phyloP scores from a whole-genome alignment of 1,284 basidiomycete genomes.

The Cryptococcus sp. region DNA sequence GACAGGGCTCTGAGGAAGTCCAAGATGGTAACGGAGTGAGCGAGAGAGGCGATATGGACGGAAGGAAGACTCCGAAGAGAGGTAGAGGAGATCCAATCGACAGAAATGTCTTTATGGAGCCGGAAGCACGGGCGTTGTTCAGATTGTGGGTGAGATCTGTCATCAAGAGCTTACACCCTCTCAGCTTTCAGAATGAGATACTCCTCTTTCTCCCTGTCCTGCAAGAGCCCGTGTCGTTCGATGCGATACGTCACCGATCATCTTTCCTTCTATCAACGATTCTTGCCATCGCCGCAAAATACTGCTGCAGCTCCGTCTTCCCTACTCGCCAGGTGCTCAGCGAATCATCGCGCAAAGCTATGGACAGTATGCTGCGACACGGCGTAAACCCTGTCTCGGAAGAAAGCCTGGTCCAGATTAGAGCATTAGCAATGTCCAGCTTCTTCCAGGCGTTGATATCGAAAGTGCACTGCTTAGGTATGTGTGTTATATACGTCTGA shows the following conservation, averaged over 20 bases:
- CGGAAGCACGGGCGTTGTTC: constrained; percentile 18
- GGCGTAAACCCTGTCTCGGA: constrained; percentile 10
- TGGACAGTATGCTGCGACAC: constrained; percentile 1
- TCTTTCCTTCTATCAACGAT: constrained; percentile 26
- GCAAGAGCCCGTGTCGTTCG: constrained; percentile 25
- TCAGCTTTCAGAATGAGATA: constrained; percentile 22
- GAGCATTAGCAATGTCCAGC: constrained; percentile 21
- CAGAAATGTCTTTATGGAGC: constrained; percentile 16
- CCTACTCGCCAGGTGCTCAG: not conserved
- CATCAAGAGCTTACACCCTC: constrained; percentile 1
- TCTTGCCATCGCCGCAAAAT: constrained; percentile 26
- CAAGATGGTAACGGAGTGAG: not conserved
- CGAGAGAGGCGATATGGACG: not conserved
- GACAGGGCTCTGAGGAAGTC: constrained; percentile 1
- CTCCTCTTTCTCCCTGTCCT: constrained; percentile 25
- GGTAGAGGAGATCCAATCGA: constrained; percentile 26
- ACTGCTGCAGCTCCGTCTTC: constrained; percentile 7
- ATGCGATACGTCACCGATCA: constrained; percentile 19
- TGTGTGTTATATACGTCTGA: not conserved
- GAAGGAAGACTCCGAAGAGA: constrained; percentile 17
- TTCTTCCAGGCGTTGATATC: constrained; percentile 29
- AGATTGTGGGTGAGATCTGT: constrained; percentile 20
- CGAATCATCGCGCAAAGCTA: not conserved
- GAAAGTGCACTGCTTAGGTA: constrained; percentile 29
- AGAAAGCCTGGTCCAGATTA: constrained; percentile 22